A percentile compares a stretch with the other conserved stretches of the same genome.
Conservation (phyloP, 148 eudicot species). For the Rhododendron ovatum region DNA sequence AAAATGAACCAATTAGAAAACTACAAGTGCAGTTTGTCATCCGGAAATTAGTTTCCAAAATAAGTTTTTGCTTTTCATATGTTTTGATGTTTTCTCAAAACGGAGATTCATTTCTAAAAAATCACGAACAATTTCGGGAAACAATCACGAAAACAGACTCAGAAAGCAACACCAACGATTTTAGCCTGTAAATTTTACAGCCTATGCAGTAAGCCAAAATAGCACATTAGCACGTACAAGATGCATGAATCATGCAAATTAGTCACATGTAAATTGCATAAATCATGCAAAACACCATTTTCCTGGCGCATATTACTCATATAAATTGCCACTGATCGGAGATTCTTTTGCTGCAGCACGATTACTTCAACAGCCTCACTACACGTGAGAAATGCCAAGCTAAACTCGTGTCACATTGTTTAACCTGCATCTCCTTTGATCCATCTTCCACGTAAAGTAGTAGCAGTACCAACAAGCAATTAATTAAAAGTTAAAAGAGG, state of each 20-base stretch:
- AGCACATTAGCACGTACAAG: neutral
- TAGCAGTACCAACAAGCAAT: neutral
- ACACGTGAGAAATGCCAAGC: neutral
- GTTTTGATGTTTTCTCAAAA: neutral
- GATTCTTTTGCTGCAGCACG: neutral
- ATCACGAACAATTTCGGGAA: neutral
- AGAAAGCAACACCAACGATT: neutral
- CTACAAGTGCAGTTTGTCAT: neutral
- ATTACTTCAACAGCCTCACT: neutral
- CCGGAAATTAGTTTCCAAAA: neutral
- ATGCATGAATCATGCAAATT: too few relatives aligned
- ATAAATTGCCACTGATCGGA: neutral
- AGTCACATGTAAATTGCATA: neutral
- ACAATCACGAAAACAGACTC: neutral
- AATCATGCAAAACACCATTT: neutral
- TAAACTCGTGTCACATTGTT: neutral
- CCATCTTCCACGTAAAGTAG: neutral
- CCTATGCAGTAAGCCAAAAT: neutral
- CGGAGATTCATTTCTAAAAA: neutral
- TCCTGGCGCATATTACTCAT: neutral
- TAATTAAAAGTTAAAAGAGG: neutral
- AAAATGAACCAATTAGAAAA: neutral
- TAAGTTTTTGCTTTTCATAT: neutral
- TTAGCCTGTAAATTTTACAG: neutral
- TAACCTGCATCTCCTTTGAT: neutral